Percentiles rank a stretch among this genome's conserved stretches.
phyloP scores from a whole-genome alignment of 75 land plant genomes.

The Cupressus sempervirens region DNA sequence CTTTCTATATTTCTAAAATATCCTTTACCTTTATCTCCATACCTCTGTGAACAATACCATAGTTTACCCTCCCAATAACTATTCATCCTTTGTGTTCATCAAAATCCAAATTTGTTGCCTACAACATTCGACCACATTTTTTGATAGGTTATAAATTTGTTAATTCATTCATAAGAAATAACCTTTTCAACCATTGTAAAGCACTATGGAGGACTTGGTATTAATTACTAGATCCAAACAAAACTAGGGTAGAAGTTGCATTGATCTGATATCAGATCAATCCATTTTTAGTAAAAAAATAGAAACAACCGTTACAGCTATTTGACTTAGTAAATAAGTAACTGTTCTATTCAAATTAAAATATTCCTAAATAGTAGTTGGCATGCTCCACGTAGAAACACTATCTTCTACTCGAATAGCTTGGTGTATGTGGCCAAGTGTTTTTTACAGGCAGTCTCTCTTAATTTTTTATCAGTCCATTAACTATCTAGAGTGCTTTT shows the following conservation, averaged over 20 bases:
- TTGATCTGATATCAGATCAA: no score
- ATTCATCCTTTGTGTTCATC: conserved; percentile 98
- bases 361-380: no score
- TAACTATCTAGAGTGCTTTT: no score
- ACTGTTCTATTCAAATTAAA: no score
- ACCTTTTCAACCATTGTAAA: not conserved
- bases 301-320: no score
- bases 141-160: not conserved
- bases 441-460: no score
- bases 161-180: not conserved
- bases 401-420: no score
- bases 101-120: conserved; percentile 94
- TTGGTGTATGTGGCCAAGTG: no score
- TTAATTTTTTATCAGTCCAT: no score
- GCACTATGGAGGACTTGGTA: not conserved
- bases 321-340: no score
- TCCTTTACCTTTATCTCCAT: conserved; percentile 70
- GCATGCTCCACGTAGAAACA: no score
- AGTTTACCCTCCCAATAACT: conserved; percentile 93
- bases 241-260: not conserved
- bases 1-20: not conserved
- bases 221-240: not conserved
- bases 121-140: conserved; percentile 6
- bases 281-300: no score
- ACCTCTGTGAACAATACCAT: conserved; percentile 67